phyloP scores from a whole-genome alignment of 768 basidiomycete species.

The Favolaschia claudopus region DNA sequence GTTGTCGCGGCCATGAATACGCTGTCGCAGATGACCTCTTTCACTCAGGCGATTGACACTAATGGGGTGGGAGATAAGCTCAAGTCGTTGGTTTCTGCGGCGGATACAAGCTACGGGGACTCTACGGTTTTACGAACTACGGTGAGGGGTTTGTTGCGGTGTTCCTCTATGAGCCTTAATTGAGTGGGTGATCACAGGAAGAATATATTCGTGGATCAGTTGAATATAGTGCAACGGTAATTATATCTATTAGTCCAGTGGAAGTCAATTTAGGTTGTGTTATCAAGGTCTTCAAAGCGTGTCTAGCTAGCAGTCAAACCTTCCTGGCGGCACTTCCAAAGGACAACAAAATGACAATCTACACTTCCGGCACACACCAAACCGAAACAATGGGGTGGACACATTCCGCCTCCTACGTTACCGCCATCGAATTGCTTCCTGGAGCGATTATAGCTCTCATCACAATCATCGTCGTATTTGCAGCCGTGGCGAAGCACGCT shows the following conservation, averaged over 20 bases:
- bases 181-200: too few species aligned
- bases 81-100: too few species aligned
- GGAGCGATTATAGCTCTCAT: background rate
- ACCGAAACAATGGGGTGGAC: conserved; percentile 13
- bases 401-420: background rate
- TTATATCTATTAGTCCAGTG: background rate
- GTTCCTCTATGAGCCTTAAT: too few species aligned
- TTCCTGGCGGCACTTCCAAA: background rate
- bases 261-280: too few species aligned
- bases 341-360: background rate
- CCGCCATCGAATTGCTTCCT: background rate
- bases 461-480: background rate
- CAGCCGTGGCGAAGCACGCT: too few species aligned
- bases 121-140: too few species aligned
- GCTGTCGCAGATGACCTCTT: too few species aligned
- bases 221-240: conserved; percentile 5
- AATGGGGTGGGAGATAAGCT: too few species aligned
- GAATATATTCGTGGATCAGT: background rate
- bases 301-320: background rate
- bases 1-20: too few species aligned
- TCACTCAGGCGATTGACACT: too few species aligned
- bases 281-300: background rate
- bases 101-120: too few species aligned
- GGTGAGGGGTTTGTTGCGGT: too few species aligned
- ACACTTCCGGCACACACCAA: background rate